Percentiles rank a stretch among this genome's conserved stretches.
These are phyloP conservation scores for Lyophyllum shimeji DNA, from an alignment of 768 basidiomycete genomes.

Conservation along the genomic window DNA sequence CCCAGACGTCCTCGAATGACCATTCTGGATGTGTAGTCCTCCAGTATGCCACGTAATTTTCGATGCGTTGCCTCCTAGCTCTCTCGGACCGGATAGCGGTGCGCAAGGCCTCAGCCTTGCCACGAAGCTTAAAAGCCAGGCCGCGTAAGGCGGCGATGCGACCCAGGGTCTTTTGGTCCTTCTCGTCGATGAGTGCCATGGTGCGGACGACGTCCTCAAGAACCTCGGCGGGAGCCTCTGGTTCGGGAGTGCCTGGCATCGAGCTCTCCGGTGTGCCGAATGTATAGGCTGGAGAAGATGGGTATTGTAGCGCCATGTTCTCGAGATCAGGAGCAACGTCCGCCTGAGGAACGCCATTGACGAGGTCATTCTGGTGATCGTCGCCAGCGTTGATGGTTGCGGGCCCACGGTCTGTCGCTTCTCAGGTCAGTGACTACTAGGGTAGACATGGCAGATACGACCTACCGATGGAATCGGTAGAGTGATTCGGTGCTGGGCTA, in stretches of 20 bases:
- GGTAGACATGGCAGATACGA: not conserved
- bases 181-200: conserved; percentile 15
- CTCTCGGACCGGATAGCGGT: conserved; percentile 14
- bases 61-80: conserved; percentile 14
- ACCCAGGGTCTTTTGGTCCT: conserved; percentile 5
- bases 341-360: not conserved
- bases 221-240: conserved; percentile 13
- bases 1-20: conserved; percentile 20
- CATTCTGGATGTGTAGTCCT: conserved; percentile 6
- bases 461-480: not conserved
- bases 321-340: not conserved
- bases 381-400: not conserved
- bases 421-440: not conserved
- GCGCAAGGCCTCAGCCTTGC: conserved; percentile 8
- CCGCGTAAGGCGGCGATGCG: conserved; percentile 8
- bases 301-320: not conserved
- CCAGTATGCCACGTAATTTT: conserved; percentile 18
- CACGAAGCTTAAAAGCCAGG: conserved; percentile 7
- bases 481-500: not conserved
- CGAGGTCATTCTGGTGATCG: not conserved
- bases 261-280: conserved; percentile 21
- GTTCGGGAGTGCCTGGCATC: conserved; percentile 9
- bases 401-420: not conserved
- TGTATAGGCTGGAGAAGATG: conserved; percentile 1
- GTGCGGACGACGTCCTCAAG: conserved; percentile 13